Evolutionary conservation across 768 basidiomycete species (phyloP).

Genomic region (Amanita inopinata): DNA sequence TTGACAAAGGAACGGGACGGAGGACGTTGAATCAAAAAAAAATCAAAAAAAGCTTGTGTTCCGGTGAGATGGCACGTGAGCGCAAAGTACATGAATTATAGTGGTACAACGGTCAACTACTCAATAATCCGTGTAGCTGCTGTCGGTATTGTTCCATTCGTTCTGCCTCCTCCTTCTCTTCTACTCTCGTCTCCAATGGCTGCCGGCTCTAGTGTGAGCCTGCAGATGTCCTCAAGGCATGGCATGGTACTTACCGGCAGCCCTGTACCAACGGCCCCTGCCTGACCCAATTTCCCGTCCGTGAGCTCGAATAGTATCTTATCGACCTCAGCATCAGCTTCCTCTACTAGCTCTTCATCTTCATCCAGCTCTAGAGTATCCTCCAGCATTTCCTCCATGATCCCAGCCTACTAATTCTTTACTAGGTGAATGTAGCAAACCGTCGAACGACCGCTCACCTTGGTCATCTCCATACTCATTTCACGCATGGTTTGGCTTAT

Average conservation of each 20-base stretch:
- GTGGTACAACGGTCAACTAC: conserved; percentile 27
- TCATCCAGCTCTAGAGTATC: conserved; percentile 88
- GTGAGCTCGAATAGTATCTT: conserved; percentile 94
- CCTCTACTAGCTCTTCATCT: conserved; percentile 91
- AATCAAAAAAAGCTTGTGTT: background rate
- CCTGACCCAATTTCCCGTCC: conserved; percentile 89
- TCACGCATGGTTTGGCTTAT: conserved; percentile 89
- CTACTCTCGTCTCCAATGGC: conserved; percentile 49
- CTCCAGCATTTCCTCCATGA: conserved; percentile 97
- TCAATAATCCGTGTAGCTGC: conserved; percentile 81
- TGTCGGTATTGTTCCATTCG: conserved; percentile 88
- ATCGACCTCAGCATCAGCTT: conserved; percentile 96
- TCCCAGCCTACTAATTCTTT: conserved; percentile 60
- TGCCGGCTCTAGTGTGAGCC: conserved; percentile 21
- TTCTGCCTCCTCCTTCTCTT: conserved; percentile 78
- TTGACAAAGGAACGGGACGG: background rate
- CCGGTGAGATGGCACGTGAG: conserved; percentile 7
- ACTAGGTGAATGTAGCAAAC: background rate
- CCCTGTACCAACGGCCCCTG: conserved; percentile 59
- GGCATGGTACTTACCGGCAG: conserved; percentile 52
- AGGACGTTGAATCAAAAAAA: background rate
- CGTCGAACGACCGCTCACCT: conserved; percentile 36
- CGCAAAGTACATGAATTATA: conserved; percentile 8
- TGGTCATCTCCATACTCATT: conserved; percentile 99
- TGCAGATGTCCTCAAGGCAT: no score